Percentiles rank a stretch among this genome's conserved stretches.
These are phyloP conservation scores for Dianthus caryophyllus DNA, from an alignment of 148 eudicot species.

Conservation along the genomic window DNA sequence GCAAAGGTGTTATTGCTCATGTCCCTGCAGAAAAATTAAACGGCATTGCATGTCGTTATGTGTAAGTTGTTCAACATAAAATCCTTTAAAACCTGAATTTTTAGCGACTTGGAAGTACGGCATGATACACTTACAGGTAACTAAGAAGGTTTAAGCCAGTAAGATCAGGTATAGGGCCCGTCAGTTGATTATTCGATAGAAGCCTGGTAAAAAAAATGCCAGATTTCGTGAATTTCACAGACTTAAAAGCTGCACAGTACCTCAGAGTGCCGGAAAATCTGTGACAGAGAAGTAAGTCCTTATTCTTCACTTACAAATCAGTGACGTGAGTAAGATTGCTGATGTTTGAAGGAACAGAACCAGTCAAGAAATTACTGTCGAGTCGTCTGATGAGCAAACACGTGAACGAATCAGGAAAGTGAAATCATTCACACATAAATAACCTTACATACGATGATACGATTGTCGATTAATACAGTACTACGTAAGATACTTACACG, in stretches of 20 bases:
- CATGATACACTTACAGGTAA: conserved; percentile 42
- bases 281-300: neutral
- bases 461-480: neutral
- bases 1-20: conserved; percentile 67
- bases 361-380: conserved; percentile 55
- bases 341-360: conserved; percentile 51
- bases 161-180: conserved; percentile 57
- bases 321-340: conserved; percentile 47
- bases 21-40: conserved; percentile 49
- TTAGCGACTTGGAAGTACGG: neutral
- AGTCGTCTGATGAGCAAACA: conserved; percentile 50
- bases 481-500: conserved; percentile 51
- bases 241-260: neutral
- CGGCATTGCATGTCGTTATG: neutral
- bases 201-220: conserved; percentile 32
- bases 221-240: neutral
- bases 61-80: neutral
- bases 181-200: conserved; percentile 50
- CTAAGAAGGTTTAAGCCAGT: conserved; percentile 50
- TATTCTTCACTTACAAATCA: conserved; percentile 44
- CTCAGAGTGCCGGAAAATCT: neutral
- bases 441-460: neutral
- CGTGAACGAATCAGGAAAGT: neutral
- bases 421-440: neutral
- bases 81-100: neutral